Evolutionary conservation across 1,139 yeast genomes (phyloP).

Genomic region (Magnusiomyces suaveolens): DNA sequence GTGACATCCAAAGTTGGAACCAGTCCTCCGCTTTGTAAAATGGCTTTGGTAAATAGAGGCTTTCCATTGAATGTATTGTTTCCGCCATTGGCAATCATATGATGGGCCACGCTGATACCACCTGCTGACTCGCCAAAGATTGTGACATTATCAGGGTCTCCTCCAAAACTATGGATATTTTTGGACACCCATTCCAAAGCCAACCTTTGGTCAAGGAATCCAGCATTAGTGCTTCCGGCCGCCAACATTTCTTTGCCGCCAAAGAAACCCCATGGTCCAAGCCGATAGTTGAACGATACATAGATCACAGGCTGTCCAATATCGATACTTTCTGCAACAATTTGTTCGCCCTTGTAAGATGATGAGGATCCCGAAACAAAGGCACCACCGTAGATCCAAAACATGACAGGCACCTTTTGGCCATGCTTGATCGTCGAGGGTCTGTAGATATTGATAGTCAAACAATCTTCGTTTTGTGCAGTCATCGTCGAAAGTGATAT

Average conservation of each 20-base stretch:
- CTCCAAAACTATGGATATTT: constrained; percentile 32
- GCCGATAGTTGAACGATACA: constrained; percentile 23
- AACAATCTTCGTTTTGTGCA: constrained; percentile 21
- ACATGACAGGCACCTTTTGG: constrained; percentile 22
- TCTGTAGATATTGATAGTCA: constrained; percentile 23
- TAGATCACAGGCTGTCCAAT: constrained; percentile 13
- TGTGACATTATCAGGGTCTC: constrained; percentile 30
- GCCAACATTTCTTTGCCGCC: constrained; percentile 22
- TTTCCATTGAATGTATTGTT: constrained; percentile 17
- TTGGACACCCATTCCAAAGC: constrained; percentile 33
- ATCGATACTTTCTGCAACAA: constrained; percentile 7
- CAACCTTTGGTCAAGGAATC: constrained; percentile 30
- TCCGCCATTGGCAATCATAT: constrained; percentile 24
- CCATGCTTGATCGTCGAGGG: constrained; percentile 14
- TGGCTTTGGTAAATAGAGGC: constrained; percentile 26
- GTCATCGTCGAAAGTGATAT: background rate
- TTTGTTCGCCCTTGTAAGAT: constrained; percentile 7
- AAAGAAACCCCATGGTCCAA: constrained; percentile 32
- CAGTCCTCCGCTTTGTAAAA: constrained; percentile 16
- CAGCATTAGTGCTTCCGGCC: constrained; percentile 21
- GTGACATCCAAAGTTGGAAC: constrained; percentile 4
- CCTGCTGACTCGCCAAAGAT: constrained; percentile 35
- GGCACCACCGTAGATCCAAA: constrained; percentile 29
- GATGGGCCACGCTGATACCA: constrained; percentile 28
- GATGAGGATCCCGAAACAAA: constrained; percentile 21